Percentiles rank a stretch among this genome's conserved stretches.
These are phyloP conservation scores for Colletotrichum salicis DNA, from an alignment of 2,329 filamentous ascomycete genomes.

Conservation along the genomic window DNA sequence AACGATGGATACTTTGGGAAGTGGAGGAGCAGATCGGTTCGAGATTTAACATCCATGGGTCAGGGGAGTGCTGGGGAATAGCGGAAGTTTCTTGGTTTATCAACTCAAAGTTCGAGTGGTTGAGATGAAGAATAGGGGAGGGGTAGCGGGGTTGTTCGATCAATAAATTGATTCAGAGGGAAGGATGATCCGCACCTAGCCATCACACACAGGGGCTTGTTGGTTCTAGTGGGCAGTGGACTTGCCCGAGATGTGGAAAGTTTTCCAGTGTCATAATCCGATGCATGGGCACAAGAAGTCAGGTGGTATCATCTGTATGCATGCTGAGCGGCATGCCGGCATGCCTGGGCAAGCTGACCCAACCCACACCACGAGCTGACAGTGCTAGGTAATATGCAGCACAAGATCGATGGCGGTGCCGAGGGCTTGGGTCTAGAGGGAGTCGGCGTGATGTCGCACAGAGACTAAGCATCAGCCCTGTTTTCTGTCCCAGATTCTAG, in stretches of 20 bases:
- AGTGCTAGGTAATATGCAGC: constrained; percentile 15
- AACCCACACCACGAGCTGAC: constrained; percentile 11
- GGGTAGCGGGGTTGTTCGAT: neutral
- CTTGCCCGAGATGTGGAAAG: neutral
- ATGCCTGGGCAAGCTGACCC: neutral
- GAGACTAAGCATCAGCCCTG: constrained; percentile 28
- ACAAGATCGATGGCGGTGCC: constrained; percentile 26
- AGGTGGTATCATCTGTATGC: neutral
- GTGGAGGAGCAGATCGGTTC: neutral
- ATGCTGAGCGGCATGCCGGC: neutral
- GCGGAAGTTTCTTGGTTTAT: neutral
- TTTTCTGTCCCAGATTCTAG: constrained; percentile 10
- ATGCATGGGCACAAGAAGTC: constrained; percentile 8
- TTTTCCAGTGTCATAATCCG: neutral
- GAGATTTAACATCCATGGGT: constrained; percentile 28
- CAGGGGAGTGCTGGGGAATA: neutral
- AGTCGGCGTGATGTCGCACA: neutral
- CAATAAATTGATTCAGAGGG: constrained; percentile 6
- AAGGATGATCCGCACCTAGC: neutral
- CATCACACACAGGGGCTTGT: neutral
- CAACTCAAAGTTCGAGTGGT: neutral
- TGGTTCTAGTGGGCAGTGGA: neutral
- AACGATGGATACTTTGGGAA: neutral
- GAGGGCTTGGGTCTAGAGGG: constrained; percentile 20
- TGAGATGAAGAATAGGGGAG: neutral